Percentiles rank a stretch among this genome's conserved stretches.
These are phyloP conservation scores for Fraxinus xanthoxyloides DNA, from an alignment of 305 asterid species.

Conservation along the genomic window DNA sequence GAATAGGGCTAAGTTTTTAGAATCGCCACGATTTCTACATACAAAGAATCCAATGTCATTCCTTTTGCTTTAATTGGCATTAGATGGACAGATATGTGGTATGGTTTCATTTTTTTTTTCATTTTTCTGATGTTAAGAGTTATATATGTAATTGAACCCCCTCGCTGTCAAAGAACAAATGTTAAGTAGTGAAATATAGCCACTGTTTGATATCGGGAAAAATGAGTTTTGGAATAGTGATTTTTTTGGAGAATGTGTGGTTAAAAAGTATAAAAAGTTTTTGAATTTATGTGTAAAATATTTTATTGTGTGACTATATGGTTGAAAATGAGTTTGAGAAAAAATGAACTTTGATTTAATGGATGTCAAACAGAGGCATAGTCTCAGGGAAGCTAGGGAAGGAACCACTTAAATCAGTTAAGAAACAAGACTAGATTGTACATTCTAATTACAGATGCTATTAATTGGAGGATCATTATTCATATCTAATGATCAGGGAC, in stretches of 20 bases:
- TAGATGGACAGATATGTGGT: background rate
- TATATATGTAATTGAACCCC: background rate
- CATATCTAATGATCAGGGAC: background rate
- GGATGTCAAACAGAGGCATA: background rate
- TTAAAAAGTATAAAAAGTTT: too few relatives aligned
- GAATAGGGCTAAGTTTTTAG: background rate
- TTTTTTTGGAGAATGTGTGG: background rate
- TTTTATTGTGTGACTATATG: background rate
- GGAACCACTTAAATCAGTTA: background rate
- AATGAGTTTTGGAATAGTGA: background rate
- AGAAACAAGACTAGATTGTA: background rate
- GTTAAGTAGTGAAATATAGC: background rate
- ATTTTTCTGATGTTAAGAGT: too few relatives aligned
- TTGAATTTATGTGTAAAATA: background rate
- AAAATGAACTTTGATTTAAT: background rate
- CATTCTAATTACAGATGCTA: background rate
- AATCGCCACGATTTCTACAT: background rate
- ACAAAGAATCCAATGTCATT: background rate
- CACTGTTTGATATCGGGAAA: background rate
- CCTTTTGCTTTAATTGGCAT: background rate
- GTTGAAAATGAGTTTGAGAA: background rate
- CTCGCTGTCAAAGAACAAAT: background rate
- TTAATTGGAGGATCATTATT: background rate
- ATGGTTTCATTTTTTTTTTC: background rate
- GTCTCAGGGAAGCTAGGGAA: background rate